Percentiles rank a stretch among this genome's conserved stretches.
Evolutionary conservation across 805 yeast species (phyloP).

Genomic region (Wickerhamiella cacticola): DNA sequence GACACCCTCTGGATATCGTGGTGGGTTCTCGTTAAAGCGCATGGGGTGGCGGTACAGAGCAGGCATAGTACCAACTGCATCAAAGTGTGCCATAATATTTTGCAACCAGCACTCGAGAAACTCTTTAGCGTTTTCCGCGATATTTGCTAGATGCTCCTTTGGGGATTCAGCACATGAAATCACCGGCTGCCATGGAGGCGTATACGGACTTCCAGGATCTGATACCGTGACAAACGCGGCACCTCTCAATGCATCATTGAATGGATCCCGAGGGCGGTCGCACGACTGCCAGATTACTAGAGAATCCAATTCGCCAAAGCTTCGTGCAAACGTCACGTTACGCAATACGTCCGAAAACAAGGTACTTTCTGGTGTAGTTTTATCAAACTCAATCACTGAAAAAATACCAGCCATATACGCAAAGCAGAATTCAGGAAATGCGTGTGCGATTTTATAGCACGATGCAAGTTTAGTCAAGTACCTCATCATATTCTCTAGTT

Average conservation of each 20-base stretch:
- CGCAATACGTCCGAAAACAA: background rate
- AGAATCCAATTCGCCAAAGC: background rate
- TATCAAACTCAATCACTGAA: background rate
- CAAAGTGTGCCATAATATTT: too few species aligned
- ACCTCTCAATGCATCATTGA: background rate
- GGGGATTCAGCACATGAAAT: background rate
- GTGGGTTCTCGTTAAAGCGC: too few species aligned
- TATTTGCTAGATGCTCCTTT: background rate
- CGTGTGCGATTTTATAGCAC: background rate
- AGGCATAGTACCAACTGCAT: too few species aligned
- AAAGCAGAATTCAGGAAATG: background rate
- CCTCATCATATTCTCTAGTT: too few species aligned
- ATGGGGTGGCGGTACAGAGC: too few species aligned
- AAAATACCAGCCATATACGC: background rate
- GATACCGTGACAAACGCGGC: constrained; percentile 5
- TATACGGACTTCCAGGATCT: background rate
- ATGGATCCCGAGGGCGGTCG: background rate
- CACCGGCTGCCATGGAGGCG: background rate
- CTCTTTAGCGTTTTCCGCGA: background rate
- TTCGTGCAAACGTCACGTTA: background rate
- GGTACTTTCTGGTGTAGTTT: background rate
- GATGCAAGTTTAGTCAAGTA: too few species aligned
- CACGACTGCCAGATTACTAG: background rate
- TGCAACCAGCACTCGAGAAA: background rate
- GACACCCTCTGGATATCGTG: background rate